phyloP scores from a whole-genome alignment of 805 yeast genomes.

The Saturnispora hagleri region DNA sequence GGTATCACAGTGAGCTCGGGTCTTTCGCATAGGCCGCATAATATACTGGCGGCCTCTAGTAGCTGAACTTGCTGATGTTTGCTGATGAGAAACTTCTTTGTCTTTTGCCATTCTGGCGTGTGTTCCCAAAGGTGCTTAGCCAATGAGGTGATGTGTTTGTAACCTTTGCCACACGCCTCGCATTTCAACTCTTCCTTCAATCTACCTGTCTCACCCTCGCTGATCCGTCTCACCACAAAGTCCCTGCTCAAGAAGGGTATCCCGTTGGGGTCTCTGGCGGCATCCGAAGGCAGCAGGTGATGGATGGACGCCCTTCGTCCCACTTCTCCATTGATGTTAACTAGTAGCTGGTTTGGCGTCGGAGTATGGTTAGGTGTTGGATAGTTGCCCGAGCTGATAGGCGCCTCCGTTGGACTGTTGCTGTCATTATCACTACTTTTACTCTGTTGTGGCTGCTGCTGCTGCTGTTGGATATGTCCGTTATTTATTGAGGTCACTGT shows the following conservation, averaged over 20 bases:
- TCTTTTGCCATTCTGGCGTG: constrained; percentile 89
- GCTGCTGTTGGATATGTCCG: not conserved
- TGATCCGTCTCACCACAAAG: constrained; percentile 72
- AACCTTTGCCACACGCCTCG: constrained; percentile 88
- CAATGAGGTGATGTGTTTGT: constrained; percentile 78
- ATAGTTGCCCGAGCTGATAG: constrained; percentile 16
- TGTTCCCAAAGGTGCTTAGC: constrained; percentile 92
- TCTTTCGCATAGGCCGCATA: constrained; percentile 61
- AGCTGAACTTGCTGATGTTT: constrained; percentile 84
- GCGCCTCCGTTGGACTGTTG: constrained; percentile 12
- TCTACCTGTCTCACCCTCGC: constrained; percentile 82
- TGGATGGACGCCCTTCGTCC: constrained; percentile 4
- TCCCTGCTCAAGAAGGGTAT: constrained; percentile 42
- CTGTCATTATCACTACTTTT: not conserved
- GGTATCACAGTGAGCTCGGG: not conserved
- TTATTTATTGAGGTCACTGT: constrained; percentile 13
- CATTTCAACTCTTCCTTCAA: constrained; percentile 77
- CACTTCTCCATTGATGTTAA: not conserved
- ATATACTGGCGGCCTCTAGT: constrained; percentile 66
- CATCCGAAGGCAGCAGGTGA: constrained; percentile 2
- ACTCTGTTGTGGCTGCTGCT: not conserved
- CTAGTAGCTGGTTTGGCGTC: constrained; percentile 4
- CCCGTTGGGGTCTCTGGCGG: constrained; percentile 12
- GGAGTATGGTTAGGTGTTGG: constrained; percentile 13
- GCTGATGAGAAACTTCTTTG: constrained; percentile 70